Evolutionary conservation across 768 basidiomycete genomes (phyloP), one percentile per base, ranked within the genome.

Genomic region (Trametes villosa): DNA sequence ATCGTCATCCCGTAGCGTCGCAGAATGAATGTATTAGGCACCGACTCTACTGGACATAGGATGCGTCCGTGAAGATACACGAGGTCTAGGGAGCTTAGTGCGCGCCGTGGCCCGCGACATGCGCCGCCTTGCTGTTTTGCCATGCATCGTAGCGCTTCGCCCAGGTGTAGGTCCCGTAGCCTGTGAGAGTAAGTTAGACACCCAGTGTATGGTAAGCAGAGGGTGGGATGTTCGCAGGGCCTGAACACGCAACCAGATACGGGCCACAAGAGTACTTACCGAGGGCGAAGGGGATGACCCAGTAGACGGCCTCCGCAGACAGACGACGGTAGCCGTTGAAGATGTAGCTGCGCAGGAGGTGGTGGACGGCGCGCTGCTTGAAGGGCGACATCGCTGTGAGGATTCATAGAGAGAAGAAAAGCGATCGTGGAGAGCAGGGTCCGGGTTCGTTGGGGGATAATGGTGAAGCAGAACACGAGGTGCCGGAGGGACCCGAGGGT

Each of bases 301-400:
- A 92, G 78, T 94, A 95, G 41, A 91, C 78, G 31, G 85, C 78
- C 71, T 95, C 89, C 57, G 80, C 79, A 40, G 86, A 84, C 52
- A 94, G 73, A 63, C 95, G 86, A 54, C 81, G 82, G 81, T 87
- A 91, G 36, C 93, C 94, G 76, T 94, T 94, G 83, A 94, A 92
- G 67, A 94, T 71, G 80, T 92, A 96, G 65, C 76, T 84, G 56
- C 81, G 80, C 70, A 94, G 72, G 69, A 87, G 83, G 55, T 89
- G 79, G 48, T 89, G 86, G 41, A 87, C 83, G 18, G 91, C 85
- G 60, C 85, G 86, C 65, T 89, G 83, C 72, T 88, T 86, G 79
- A 84, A 90, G 9, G 93, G 91, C n/a, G 94, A 94, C 64, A 95
- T 69, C 65, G 83, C 95, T 97, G 61, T 34, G 52, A 45, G 27